Evolutionary conservation across 805 yeast genomes (phyloP), one percentile per base, ranked within the genome.

Genomic region (Cyberlindnera bimundalis): DNA sequence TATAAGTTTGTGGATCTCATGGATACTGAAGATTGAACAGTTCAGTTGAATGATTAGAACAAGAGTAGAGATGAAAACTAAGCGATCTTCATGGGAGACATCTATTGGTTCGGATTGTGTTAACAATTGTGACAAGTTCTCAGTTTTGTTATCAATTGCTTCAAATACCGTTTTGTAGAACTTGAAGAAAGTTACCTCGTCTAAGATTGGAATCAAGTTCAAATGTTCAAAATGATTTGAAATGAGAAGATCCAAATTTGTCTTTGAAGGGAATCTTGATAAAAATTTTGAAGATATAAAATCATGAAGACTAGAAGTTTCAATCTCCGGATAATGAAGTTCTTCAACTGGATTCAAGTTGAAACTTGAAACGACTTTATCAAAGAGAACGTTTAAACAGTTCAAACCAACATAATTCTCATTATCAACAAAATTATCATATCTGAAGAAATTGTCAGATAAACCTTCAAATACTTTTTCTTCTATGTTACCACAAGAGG

Each of bases 41-140:
- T 56, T 56, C 23, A 57, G 41, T 29, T 57, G 60, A 21, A 56
- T 55, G 11, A 57, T 53, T 3, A 77, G 63, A 65, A 79, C 73
- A 43, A 79, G 66, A 2, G 36, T 39, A 10, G 44, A 25, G 5
- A 48, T 43, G 21, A 48, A 48, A 10, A 44, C 39, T 25, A 47
- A 16, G 29, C 43, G 34, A 13, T 49, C 75, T 70, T 58, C 73
- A 11, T 33, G 37, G 17, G 41, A 21, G 26, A 38, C 39, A 3
- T 15, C 24, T 4, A 15, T 18, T 11, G 45, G 39, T 4, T 27
- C 37, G 2, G 10, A 20, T 15, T 39, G 35, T 3, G 36, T 29
- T 28, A 47, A 28, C 18, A 49, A n/a, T 1, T 29, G 21, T 7
- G 10, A 12, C 32, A 52, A 35, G 33, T 46, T 50, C 40, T 44